Conservation (phyloP, 2,329 filamentous ascomycete species). For the Didymella pomorum region DNA sequence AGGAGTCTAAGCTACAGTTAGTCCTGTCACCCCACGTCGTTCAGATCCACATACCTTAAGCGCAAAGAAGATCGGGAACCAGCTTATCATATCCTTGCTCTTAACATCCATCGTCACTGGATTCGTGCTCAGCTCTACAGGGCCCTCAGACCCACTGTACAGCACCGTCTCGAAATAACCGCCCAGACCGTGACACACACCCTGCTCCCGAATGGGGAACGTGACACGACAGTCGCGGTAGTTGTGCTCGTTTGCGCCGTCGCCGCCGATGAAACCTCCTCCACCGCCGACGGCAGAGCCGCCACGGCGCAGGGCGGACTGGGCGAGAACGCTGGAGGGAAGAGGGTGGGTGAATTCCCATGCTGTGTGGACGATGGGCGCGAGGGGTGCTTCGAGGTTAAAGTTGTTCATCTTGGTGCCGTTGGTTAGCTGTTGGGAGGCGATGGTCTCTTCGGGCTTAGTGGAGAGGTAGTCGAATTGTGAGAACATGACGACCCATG, state of each 20-base stretch:
- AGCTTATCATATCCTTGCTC: conserved; percentile 98
- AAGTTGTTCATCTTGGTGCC: conserved; percentile 43
- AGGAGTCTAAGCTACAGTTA: conserved; percentile 67
- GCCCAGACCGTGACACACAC: conserved; percentile 87
- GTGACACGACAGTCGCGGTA: conserved; percentile 77
- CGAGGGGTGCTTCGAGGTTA: conserved; percentile 42
- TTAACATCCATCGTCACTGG: conserved; percentile 91
- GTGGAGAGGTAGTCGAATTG: conserved; percentile 86
- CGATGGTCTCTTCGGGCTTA: conserved; percentile 34
- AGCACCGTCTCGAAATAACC: conserved; percentile 98
- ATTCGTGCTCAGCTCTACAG: conserved; percentile 89
- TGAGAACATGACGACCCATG: conserved; percentile 93
- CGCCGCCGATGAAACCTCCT: conserved; percentile 76
- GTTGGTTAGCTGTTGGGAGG: conserved; percentile 62
- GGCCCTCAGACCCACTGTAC: conserved; percentile 67
- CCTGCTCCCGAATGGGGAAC: conserved; percentile 80
- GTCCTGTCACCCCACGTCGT: too few species aligned
- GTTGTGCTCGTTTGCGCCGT: conserved; percentile 91
- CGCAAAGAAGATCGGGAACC: conserved; percentile 99
- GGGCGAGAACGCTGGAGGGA: conserved; percentile 65
- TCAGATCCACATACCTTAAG: conserved; percentile 82
- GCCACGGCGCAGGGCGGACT: conserved; percentile 63
- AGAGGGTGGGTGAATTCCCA: conserved; percentile 85
- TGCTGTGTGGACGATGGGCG: conserved; percentile 70
- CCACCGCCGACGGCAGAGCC: conserved; percentile 73